Conservation (phyloP, 345 rosid genomes). For the Arabis alpina region DNA sequence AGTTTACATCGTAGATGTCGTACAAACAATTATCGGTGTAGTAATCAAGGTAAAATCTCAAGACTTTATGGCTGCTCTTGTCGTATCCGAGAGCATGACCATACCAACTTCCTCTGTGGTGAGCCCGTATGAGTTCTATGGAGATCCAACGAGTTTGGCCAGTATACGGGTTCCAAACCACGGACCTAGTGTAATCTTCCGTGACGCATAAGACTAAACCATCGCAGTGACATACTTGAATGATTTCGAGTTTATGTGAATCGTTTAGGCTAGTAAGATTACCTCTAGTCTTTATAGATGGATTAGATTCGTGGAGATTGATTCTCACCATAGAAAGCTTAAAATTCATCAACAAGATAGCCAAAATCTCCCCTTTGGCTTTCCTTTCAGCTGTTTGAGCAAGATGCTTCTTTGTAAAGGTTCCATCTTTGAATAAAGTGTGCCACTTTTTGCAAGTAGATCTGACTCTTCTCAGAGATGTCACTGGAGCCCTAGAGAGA, state of each 20-base stretch:
- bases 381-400: too few species aligned
- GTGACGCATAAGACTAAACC: constrained; percentile 12
- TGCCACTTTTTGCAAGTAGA: too few species aligned
- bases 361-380: constrained; percentile 9
- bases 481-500: too few species aligned
- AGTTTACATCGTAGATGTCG: too few species aligned
- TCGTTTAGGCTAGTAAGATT: constrained; percentile 1
- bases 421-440: too few species aligned
- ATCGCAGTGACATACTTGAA: constrained; percentile 19
- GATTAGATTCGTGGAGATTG: constrained; percentile 2
- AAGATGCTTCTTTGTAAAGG: constrained; percentile 23
- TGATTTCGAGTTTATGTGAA: neutral
- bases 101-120: too few species aligned
- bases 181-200: neutral
- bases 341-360: constrained; percentile 2
- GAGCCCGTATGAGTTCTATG: neutral
- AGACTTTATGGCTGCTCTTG: too few species aligned
- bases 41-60: too few species aligned
- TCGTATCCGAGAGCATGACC: too few species aligned
- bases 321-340: neutral
- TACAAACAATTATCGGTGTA: too few species aligned
- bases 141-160: neutral
- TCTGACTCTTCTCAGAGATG: too few species aligned
- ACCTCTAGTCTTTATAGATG: neutral
- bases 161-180: constrained; percentile 5